Evolutionary conservation across 2,329 filamentous ascomycete genomes (phyloP).

Genomic region (Trichoderma afroharzianum): DNA sequence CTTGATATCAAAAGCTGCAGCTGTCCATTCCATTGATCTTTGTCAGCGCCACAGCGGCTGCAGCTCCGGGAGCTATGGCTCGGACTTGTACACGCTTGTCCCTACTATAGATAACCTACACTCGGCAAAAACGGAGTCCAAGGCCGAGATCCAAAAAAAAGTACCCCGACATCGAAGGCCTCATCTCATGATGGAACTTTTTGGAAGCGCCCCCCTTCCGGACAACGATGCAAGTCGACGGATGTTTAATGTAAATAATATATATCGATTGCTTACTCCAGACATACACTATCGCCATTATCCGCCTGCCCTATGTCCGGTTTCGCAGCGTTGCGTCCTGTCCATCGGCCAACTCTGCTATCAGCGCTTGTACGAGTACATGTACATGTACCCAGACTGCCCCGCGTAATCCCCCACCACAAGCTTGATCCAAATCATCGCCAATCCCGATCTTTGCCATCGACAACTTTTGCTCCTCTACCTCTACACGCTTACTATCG

Average conservation of each 20-base stretch:
- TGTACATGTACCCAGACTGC: neutral
- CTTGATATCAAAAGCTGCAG: neutral
- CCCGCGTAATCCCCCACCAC: slow-evolving; percentile 17
- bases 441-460: neutral
- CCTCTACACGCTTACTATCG: neutral
- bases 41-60: neutral
- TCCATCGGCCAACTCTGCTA: slow-evolving; percentile 1
- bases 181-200: neutral
- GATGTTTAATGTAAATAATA: neutral
- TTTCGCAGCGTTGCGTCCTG: neutral
- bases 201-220: neutral
- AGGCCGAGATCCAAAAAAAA: neutral
- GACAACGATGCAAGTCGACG: neutral
- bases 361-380: neutral
- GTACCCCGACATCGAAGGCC: neutral
- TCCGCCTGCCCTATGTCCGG: neutral
- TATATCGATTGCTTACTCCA: neutral
- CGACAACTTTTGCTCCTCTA: neutral
- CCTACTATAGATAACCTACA: too few species aligned
- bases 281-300: neutral
- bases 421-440: neutral
- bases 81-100: neutral
- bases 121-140: neutral
- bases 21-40: too few species aligned
- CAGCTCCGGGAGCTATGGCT: neutral